These are phyloP conservation scores for Venturia pyrina DNA, from an alignment of 2,329 filamentous ascomycete species.

Conservation along the genomic window DNA sequence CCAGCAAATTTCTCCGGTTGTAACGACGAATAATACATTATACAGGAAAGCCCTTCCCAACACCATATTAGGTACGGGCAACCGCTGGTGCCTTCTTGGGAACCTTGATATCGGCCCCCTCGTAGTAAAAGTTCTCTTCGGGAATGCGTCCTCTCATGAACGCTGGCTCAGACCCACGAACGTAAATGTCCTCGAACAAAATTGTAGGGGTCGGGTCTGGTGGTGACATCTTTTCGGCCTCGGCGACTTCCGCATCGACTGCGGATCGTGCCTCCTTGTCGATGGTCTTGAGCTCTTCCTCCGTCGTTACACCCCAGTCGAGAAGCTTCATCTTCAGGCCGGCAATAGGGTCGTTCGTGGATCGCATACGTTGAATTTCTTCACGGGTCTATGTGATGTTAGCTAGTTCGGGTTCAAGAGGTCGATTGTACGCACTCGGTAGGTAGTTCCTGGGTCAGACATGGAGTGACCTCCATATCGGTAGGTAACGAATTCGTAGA, in stretches of 20 bases:
- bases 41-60: not conserved
- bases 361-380: conserved; percentile 99
- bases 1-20: not conserved
- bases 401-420: conserved; percentile 12
- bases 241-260: conserved; percentile 83
- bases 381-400: conserved; percentile 59
- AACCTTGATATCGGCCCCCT: conserved; percentile 30
- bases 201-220: conserved; percentile 74
- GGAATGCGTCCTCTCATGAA: conserved; percentile 80
- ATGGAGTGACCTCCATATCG: conserved; percentile 99
- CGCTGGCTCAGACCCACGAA: conserved; percentile 73
- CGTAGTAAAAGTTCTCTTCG: conserved; percentile 85
- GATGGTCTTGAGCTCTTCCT: conserved; percentile 92
- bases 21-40: conserved; percentile 1
- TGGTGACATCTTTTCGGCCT: conserved; percentile 75
- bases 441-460: conserved; percentile 98
- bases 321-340: conserved; percentile 97
- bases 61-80: conserved; percentile 21
- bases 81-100: conserved; percentile 23
- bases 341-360: conserved; percentile 95
- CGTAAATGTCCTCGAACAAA: conserved; percentile 95
- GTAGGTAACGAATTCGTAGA: conserved; percentile 99
- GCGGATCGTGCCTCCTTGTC: conserved; percentile 84
- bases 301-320: conserved; percentile 82
- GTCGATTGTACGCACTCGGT: conserved; percentile 46